Evolutionary conservation across 176 grass and related monocot species (phyloP), one percentile per base, ranked within the genome.

Genomic region (Triticum dicoccoides): DNA sequence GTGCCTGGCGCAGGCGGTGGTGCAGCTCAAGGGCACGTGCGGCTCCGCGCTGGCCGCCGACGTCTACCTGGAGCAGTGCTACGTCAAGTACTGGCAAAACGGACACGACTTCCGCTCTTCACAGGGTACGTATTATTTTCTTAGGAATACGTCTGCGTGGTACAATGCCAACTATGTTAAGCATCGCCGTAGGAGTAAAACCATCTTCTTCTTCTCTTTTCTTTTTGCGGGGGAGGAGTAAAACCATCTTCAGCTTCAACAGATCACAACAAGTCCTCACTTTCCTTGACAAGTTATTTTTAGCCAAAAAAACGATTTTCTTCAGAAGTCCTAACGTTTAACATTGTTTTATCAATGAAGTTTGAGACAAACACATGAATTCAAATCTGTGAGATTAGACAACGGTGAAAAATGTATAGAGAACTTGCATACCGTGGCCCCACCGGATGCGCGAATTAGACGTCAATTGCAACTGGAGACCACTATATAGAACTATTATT

Each of bases 1-100:
- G 6, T 98, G 96, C 74, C 87, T 96, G 67, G 69, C 90, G 62
- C 83, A 88, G 93, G 96, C 96, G 18, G 92, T 92, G 10, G 84
- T 21, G 77, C 84, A 96, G 90, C 76, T 98, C 65, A 84, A 77
- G 59, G 84, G 38, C 30, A 38, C 83, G 1, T 98, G 96, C 56
- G 88, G 85, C 32, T 67, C 82, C 3, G 92, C 93, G 59, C 83
- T 92, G 54, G 90, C 93, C 21, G 92, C 84, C n/a, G 93, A 96
- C 72, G 92, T 94, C 7, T 94, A 91, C 84, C 15, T 98, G 76
- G 90, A 80, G 21, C 90, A 94, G 82, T 98, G 96, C 85, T 98
- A 93, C 83, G 92, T 95, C 9, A 87, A 87, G 59, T 98, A 96
- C 65, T 98, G 90, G 92, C 88, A 88, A 17, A 89, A 89, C 29